Conservation (phyloP, 371 early-diverging fungal genomes). For the Mucor mucedo region DNA sequence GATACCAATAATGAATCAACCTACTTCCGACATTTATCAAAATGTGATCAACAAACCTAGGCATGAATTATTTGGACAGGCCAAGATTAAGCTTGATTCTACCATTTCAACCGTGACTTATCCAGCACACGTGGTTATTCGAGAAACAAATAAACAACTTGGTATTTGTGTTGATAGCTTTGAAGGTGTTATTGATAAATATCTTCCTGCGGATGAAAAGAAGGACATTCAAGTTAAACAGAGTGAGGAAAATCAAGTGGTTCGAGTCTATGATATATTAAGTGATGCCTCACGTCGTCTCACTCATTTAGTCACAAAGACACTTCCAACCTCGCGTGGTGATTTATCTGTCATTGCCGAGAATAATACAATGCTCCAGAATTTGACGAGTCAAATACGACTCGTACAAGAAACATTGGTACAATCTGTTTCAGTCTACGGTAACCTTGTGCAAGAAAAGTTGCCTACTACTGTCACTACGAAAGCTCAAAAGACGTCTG, state of each 20-base stretch:
- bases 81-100: conserved; percentile 43
- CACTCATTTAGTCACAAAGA: conserved; percentile 29
- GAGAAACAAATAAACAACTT: conserved; percentile 51
- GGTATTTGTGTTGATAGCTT: conserved; percentile 46
- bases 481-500: conserved; percentile 32
- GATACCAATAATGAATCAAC: conserved; percentile 68
- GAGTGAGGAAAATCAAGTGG: conserved; percentile 43
- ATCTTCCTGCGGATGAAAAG: conserved; percentile 41
- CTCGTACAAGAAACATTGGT: conserved; percentile 36
- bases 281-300: conserved; percentile 40
- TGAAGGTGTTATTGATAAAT: conserved; percentile 54
- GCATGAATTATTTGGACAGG: conserved; percentile 25
- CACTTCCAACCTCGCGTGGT: conserved; percentile 39
- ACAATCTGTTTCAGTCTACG: conserved; percentile 34
- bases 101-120: conserved; percentile 51
- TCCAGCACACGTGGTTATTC: conserved; percentile 49
- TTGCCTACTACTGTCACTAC: conserved; percentile 35
- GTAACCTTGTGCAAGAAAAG: conserved; percentile 34
- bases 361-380: conserved; percentile 26
- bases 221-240: neutral
- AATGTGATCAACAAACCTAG: conserved; percentile 46
- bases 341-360: conserved; percentile 32
- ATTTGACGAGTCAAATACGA: conserved; percentile 28
- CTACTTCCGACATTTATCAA: conserved; percentile 62
- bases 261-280: conserved; percentile 43